phyloP scores from a whole-genome alignment of 1,284 basidiomycete species.

The Takashimella koratensis region DNA sequence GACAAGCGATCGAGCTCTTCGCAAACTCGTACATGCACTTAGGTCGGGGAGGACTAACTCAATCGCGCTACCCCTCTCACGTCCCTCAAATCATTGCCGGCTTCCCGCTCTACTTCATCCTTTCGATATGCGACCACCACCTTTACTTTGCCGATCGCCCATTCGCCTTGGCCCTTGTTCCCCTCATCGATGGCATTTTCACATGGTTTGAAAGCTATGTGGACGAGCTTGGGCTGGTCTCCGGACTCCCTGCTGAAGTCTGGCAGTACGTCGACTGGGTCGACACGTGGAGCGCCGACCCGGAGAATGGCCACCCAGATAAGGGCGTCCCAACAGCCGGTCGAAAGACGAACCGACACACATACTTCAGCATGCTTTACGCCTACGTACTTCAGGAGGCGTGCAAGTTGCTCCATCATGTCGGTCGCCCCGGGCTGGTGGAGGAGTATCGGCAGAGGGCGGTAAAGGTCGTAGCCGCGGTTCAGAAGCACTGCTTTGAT shows the following conservation, averaged over 20 bases:
- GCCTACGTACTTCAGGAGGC: conserved; percentile 19
- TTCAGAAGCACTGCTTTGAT: conserved; percentile 28
- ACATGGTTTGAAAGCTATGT: conserved; percentile 26
- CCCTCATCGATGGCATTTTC: conserved; percentile 25
- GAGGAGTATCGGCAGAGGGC: conserved; percentile 19
- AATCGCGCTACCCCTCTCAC: conserved; percentile 29
- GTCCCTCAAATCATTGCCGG: conserved; percentile 29
- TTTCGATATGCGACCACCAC: conserved; percentile 25
- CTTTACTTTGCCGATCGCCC: conserved; percentile 21
- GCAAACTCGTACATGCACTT: conserved; percentile 22
- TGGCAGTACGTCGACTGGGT: conserved; percentile 38
- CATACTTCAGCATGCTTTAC: conserved; percentile 33
- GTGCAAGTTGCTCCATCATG: conserved; percentile 10
- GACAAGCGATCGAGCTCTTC: conserved; percentile 26
- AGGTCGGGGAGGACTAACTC: conserved; percentile 19
- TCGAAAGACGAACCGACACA: conserved; percentile 21
- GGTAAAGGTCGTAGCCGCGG: conserved; percentile 11
- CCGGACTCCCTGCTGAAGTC: conserved; percentile 17
- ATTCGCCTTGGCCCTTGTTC: conserved; percentile 16
- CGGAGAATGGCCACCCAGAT: conserved; percentile 14
- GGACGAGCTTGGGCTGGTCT: conserved; percentile 23
- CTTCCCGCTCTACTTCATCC: conserved; percentile 28
- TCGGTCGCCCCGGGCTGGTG: conserved; percentile 18
- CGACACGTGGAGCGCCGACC: conserved; percentile 16
- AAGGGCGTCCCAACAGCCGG: conserved; percentile 30